Evolutionary conservation across 1,284 basidiomycete genomes (phyloP), one percentile per base, ranked within the genome.

Genomic region (Pseudozyma tsukubaensis): DNA sequence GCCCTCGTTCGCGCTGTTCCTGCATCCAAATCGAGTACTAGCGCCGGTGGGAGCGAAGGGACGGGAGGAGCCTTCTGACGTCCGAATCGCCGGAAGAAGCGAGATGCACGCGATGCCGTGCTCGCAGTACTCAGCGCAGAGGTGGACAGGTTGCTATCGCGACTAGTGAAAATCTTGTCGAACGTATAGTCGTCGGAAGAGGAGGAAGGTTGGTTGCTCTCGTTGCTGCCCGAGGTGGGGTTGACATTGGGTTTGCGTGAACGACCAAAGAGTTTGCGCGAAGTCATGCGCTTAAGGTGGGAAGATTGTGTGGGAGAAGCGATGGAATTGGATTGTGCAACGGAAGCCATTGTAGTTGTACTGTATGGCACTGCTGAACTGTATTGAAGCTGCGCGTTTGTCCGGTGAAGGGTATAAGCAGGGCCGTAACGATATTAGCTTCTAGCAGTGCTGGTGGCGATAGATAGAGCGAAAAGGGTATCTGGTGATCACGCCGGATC

Each of bases 1-100:
- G 49, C 36, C 40, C 59, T 59, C 29, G 60, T 50, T 0, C 48
- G 16, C n/a, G 72, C 58, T 2, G 60, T 58, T 14, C 68, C 62
- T 3, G 67, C 67, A 39, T 68, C 68, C 9, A 75, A 40, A 19
- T 75, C 64, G 36, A 75, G 50, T 32, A 66, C 56, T 1, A 75
- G 55, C 11, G 72, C 49, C 10, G 72, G 72, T 5, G 72, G 68
- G 1, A 72, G 61, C 36, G 68, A 71, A 3, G 72, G 68, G 4
- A 72, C 55, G 2, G 64, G 68, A 14, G 72, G 72, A 3, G 59
- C 45, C 35, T 65, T 67, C 3, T 35, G 35, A 39, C 64, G 51
- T 1, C 36, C 50, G 12, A 72, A 72, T 10, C 56, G 40, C 14
- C 64, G 52, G 32, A 72, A 72, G 57, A 72, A 72, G 13, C 64